Conservation (phyloP, 2,329 filamentous ascomycete species). For the Lecanicillium sp. region DNA sequence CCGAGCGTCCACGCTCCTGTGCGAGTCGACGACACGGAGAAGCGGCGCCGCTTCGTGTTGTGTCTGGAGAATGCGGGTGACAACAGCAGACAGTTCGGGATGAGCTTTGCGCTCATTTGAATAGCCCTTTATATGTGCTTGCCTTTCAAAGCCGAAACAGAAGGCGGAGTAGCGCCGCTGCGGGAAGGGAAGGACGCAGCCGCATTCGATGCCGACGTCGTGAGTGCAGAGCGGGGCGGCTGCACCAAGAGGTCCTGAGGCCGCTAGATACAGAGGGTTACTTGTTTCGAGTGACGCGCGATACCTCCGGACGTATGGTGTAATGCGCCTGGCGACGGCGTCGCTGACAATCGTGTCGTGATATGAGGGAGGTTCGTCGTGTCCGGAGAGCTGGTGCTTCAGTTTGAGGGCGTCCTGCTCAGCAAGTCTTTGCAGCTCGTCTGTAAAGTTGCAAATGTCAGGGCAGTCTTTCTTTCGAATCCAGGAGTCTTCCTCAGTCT, state of each 20-base stretch:
- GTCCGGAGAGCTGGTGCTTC: background rate
- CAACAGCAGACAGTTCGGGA: background rate
- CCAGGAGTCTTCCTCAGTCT: no score
- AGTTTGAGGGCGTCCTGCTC: background rate
- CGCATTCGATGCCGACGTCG: background rate
- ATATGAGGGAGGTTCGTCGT: background rate
- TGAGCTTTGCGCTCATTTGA: background rate
- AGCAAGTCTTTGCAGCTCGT: background rate
- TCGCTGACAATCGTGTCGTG: background rate
- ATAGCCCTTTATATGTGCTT: background rate
- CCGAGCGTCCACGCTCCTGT: no score
- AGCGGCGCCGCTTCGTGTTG: background rate
- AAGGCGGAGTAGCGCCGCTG: background rate
- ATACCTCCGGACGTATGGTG: background rate
- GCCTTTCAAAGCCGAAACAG: background rate
- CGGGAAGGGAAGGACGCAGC: background rate
- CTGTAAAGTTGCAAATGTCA: background rate
- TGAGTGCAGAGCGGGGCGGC: background rate
- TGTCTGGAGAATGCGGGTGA: background rate
- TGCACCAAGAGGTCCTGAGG: no score
- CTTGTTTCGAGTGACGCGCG: background rate
- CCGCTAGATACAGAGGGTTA: background rate
- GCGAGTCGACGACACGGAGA: background rate
- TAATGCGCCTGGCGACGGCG: background rate
- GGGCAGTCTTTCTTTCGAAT: background rate